Base-by-base conservation (phyloP, 2,329 filamentous ascomycete genomes). In the Colletotrichum tofieldiae region DNA sequence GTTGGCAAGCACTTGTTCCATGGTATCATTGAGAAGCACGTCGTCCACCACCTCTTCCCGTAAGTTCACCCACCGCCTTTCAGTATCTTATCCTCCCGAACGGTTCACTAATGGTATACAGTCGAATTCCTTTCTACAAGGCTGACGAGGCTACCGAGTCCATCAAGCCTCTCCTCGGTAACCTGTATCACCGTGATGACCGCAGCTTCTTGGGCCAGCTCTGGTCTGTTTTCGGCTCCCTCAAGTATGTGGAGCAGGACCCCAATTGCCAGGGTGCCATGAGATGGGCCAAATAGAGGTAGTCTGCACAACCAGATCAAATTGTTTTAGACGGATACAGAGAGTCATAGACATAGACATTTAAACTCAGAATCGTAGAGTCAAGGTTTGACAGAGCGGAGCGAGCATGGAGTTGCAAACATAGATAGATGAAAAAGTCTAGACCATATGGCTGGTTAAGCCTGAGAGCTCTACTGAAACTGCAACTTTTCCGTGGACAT, bases 1-100 rank as follows among this genome's bases (percentile, higher is more conserved):
- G 85, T 91, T 69, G 87, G 90, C 65, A 86, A 86, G 60, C 87
- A 91, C 80, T 82, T 91, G 75, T 90, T 92, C 83, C 90, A 92
- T 80, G 87, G 88, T 63, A 92, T 92, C 74, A 81, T 81, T 43
- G 88, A 89, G 76, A 87, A 87, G 75, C 90, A 91, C 77, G 90
- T 91, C 29, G 84, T 90, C 55, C 90, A 92, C 80, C 90, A 92
- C 75, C 82, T 89, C 23, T 87, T 90, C 82, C 86, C 89, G 82
- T 87, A 82, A 75, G 83, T 55, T 20, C 41, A 12, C 23, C 23
- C 23, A 26, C 5, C 29, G 9, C 47, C 12, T 7, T 14, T 20
- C 29, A 32, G 8, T 20, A 2, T 49, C 11, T 9, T 14, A n/a
- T 9, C 23, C 12, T 3, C 12, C 1, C 23, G 20, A 16, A 43